Base-by-base conservation (phyloP, 2,329 filamentous ascomycete species). In the Verticillium zaregamsianum region DNA sequence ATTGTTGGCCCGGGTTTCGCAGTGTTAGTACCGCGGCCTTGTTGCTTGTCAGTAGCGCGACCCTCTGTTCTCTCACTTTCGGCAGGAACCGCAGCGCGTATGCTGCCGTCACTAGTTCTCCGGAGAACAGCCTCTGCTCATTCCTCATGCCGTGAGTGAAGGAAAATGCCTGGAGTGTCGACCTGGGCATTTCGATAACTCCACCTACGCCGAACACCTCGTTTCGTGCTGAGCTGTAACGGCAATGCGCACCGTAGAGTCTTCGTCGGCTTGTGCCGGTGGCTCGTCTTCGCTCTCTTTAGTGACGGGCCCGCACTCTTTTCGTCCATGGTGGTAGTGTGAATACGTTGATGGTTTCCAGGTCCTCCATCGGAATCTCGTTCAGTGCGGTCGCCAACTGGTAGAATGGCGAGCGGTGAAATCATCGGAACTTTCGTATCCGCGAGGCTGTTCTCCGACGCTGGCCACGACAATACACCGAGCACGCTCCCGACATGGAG, bases 111-210 rank as follows among this genome's bases (percentile, higher is more conserved):
- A 62, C 62, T 17, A 67, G 56, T 45, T 66, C 61, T 58, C 59
- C 61, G n/a, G 64, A 65, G 32, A 62, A 66, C 14, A 61, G 64
- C 55, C 66, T 67, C 61, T 67, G 63, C 40, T 66, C 63, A 17
- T 52, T 61, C 56, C 63, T 65, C 37, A 40, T 57, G 33, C 64
- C 60, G 35, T 66, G 59, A 25, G 61, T 67, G 39, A 66, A 65
- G 37, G 61, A 66, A 57, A 68, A 67, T 4, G 33, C 23, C 56
- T 64, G 57, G 23, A 59, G 33, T 25, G 49, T 61, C 35, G 64
- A 52, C 5, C 56, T 37, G 3, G 17, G 59, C 56, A 11, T 56
- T 14, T 63, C 54, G 8, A 62, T 52, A 45, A 61, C 33, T 11
- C 65, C 62, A 20, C 64, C 60, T 12, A 66, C 64, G 17, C 64